Conservation (phyloP, 768 basidiomycete species). For the Rhizopogon roseolus region DNA sequence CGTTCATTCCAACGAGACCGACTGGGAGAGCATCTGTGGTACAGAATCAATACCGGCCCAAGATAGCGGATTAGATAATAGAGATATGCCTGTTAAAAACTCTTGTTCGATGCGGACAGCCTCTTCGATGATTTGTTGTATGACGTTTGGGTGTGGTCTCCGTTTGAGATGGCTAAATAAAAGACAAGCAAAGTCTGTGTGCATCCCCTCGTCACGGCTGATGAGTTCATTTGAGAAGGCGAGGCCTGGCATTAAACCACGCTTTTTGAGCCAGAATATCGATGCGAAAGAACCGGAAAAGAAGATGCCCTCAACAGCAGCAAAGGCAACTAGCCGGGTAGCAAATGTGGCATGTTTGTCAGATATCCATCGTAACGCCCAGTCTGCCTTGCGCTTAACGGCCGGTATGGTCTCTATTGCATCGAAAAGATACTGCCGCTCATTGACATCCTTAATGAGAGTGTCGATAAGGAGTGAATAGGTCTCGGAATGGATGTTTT, state of each 20-base stretch:
- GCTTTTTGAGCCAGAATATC: constrained; percentile 97
- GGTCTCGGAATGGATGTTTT: constrained; percentile 95
- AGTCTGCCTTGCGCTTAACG: constrained; percentile 89
- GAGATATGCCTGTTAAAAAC: constrained; percentile 63
- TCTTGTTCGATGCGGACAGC: constrained; percentile 86
- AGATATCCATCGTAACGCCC: constrained; percentile 91
- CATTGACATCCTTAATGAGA: constrained; percentile 77
- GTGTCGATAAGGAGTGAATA: constrained; percentile 95
- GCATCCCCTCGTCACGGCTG: constrained; percentile 92
- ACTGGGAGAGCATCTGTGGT: constrained; percentile 76
- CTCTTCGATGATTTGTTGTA: constrained; percentile 68
- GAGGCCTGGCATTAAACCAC: constrained; percentile 94
- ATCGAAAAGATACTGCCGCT: constrained; percentile 82
- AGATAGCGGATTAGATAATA: neutral
- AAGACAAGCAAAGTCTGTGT: constrained; percentile 93
- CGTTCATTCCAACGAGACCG: constrained; percentile 88
- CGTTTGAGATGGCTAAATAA: constrained; percentile 79
- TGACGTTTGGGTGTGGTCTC: constrained; percentile 75
- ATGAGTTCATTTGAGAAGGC: constrained; percentile 98
- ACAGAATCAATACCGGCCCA: neutral
- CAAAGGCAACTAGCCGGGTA: constrained; percentile 88
- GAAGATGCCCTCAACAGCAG: constrained; percentile 95
- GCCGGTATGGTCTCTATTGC: constrained; percentile 93
- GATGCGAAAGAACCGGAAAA: constrained; percentile 93
- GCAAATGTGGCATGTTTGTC: constrained; percentile 78